phyloP scores from a whole-genome alignment of 495 filamentous ascomycete species.

The Daldinia concentrica region DNA sequence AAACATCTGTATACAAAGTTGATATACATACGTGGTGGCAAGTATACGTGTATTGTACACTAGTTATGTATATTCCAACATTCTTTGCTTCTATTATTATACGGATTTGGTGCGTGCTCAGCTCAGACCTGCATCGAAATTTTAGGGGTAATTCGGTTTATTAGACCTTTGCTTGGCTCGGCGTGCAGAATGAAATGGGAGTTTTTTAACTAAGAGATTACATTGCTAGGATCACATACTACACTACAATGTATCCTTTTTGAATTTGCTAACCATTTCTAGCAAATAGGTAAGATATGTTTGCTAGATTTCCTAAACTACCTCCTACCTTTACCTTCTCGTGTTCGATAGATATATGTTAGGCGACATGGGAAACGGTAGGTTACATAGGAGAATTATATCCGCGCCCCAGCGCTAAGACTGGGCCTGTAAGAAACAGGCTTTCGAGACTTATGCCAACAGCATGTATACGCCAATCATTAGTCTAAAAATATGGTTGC shows the following conservation, averaged over 20 bases:
- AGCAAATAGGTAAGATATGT: not conserved
- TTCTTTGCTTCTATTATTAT: not conserved
- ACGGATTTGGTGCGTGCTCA: slow-evolving; percentile 9
- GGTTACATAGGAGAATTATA: slow-evolving; percentile 19
- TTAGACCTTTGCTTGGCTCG: not conserved
- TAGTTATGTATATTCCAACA: not conserved
- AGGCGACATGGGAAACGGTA: slow-evolving; percentile 8
- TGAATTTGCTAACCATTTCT: slow-evolving; percentile 15
- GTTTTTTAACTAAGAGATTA: slow-evolving; percentile 13
- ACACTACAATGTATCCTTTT: not conserved
- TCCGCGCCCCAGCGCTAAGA: slow-evolving; percentile 12
- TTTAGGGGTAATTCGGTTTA: slow-evolving; percentile 13
- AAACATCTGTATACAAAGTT: no score
- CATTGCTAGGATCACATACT: slow-evolving; percentile 20
- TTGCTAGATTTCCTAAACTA: not conserved
- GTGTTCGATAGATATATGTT: not conserved
- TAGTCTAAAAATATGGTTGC: not conserved
- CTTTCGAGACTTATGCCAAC: not conserved
- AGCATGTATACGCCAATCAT: slow-evolving; percentile 14
- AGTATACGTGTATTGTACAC: not conserved
- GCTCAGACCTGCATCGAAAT: slow-evolving; percentile 18
- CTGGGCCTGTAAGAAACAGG: slow-evolving; percentile 3
- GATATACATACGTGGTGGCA: not conserved
- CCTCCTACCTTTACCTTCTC: not conserved
- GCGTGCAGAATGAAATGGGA: slow-evolving; percentile 9